phyloP scores from a whole-genome alignment of 179 eudicot genomes.

The Spergularia azorica region DNA sequence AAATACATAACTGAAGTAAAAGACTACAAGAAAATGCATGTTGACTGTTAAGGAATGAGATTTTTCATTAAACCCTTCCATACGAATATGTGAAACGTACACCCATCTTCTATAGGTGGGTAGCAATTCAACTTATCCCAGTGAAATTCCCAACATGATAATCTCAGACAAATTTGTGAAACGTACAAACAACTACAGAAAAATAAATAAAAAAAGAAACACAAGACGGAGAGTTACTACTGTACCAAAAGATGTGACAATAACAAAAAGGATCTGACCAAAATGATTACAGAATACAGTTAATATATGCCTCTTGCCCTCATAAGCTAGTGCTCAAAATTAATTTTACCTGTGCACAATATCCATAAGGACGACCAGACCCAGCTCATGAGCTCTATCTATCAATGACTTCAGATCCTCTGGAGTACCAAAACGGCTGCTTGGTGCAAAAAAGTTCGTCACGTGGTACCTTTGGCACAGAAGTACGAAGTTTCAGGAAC shows the following conservation, averaged over 20 bases:
- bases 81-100: no score
- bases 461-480: constrained; percentile 78
- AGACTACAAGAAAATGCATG: background rate
- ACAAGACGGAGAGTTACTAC: background rate
- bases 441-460: constrained; percentile 98
- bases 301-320: background rate
- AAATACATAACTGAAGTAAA: background rate
- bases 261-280: background rate
- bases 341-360: constrained; percentile 83
- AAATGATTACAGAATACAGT: background rate
- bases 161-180: background rate
- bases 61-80: no score
- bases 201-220: background rate
- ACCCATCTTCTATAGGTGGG: no score
- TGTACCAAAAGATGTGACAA: background rate
- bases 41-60: no score
- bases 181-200: background rate
- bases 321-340: background rate
- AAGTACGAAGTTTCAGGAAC: constrained; percentile 19
- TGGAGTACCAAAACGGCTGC: constrained; percentile 98
- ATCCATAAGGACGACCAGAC: constrained; percentile 97
- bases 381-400: constrained; percentile 98
- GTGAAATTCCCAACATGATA: no score
- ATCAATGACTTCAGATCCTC: constrained; percentile 97
- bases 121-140: no score